These are phyloP conservation scores for Cyclostephanos invisitatus DNA, from an alignment of 108 stramenopile species.

Conservation along the genomic window DNA sequence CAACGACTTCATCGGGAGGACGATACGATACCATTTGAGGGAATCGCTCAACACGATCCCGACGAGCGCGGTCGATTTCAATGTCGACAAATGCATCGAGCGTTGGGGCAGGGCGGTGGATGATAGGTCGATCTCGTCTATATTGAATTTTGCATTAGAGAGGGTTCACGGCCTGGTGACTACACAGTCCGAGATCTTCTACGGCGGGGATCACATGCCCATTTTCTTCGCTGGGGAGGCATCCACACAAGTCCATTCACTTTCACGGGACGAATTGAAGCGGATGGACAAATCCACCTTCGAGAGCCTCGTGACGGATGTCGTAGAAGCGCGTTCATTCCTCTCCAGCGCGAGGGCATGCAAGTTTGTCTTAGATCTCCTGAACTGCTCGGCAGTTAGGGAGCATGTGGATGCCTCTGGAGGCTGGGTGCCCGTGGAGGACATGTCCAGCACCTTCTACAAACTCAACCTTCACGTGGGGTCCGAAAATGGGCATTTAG, in stretches of 20 bases:
- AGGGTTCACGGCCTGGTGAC: conserved; percentile 36
- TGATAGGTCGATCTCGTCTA: conserved; percentile 59
- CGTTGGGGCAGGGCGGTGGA: conserved; percentile 48
- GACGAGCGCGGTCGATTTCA: conserved; percentile 20
- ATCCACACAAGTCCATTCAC: conserved; percentile 20
- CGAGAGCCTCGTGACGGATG: conserved; percentile 43
- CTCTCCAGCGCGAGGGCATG: conserved; percentile 48
- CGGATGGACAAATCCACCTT: conserved; percentile 25
- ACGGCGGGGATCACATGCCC: conserved; percentile 16
- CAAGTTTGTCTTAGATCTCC: conserved; percentile 47
- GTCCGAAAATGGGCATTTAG: conserved; percentile 31
- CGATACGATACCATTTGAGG: conserved; percentile 56
- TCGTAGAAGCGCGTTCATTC: conserved; percentile 44
- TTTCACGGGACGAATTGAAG: conserved; percentile 13
- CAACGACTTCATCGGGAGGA: conserved; percentile 51
- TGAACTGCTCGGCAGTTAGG: conserved; percentile 50
- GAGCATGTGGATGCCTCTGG: conserved; percentile 43
- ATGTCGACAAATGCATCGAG: conserved; percentile 30
- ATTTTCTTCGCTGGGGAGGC: conserved; percentile 41
- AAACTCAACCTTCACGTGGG: conserved; percentile 31
- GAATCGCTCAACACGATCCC: conserved; percentile 48
- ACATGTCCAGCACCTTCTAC: conserved; percentile 28
- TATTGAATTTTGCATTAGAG: conserved; percentile 48
- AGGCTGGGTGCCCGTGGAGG: conserved; percentile 52
- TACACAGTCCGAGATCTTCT: conserved; percentile 10